A percentile compares a stretch with the other conserved stretches of the same genome.
Evolutionary conservation across 2,329 filamentous ascomycete species (phyloP).

Genomic region (Fusarium algeriense): DNA sequence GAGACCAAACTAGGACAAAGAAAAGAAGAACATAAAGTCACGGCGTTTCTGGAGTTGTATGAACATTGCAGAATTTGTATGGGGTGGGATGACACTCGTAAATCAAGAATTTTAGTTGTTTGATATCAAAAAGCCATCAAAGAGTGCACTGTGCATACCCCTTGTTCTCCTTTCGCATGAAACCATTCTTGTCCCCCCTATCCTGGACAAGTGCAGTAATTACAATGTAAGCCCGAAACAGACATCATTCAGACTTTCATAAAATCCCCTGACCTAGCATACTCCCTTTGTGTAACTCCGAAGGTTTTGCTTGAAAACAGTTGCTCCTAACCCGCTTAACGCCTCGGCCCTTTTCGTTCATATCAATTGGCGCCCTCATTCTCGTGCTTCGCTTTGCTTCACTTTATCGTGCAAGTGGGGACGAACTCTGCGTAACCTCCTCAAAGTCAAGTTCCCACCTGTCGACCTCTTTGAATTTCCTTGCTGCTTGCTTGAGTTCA

Average conservation of each 20-base stretch:
- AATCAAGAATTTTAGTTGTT: constrained; percentile 31
- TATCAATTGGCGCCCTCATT: background rate
- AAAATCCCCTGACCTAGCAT: constrained; percentile 13
- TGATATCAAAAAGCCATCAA: constrained; percentile 37
- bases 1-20: background rate
- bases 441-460: constrained; percentile 77
- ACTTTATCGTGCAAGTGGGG: constrained; percentile 62
- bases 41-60: constrained; percentile 38
- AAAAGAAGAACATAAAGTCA: background rate
- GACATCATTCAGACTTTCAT: constrained; percentile 40
- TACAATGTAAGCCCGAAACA: constrained; percentile 31
- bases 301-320: constrained; percentile 19
- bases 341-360: constrained; percentile 5
- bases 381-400: constrained; percentile 4
- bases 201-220: constrained; percentile 14
- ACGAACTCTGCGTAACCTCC: constrained; percentile 69
- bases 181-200: background rate
- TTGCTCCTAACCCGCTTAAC: constrained; percentile 21
- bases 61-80: constrained; percentile 9
- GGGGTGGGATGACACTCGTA: constrained; percentile 12
- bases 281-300: constrained; percentile 32
- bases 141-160: constrained; percentile 13
- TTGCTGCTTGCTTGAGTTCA: constrained; percentile 69
- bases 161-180: background rate
- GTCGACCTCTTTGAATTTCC: constrained; percentile 78